phyloP scores from a whole-genome alignment of 2,329 filamentous ascomycete species.

The Penicillium hesseltinei region DNA sequence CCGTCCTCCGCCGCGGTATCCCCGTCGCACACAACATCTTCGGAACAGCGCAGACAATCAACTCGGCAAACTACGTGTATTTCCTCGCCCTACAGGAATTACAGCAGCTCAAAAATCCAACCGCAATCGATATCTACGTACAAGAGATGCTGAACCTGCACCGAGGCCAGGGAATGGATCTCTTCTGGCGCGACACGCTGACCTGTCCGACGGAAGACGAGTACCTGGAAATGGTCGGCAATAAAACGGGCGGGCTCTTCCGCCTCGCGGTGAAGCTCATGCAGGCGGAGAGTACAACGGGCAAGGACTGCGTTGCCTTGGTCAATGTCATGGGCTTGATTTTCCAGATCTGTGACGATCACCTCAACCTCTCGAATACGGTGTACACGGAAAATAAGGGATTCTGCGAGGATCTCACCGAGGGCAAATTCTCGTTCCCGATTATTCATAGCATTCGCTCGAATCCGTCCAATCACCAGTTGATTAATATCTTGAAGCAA shows the following conservation, averaged over 20 bases:
- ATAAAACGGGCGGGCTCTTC: constrained; percentile 51
- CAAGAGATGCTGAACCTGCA: constrained; percentile 49
- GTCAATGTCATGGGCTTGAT: constrained; percentile 58
- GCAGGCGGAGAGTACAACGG: constrained; percentile 42
- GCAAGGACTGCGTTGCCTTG: constrained; percentile 56
- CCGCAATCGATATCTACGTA: constrained; percentile 45
- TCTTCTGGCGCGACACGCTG: constrained; percentile 49
- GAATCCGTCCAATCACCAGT: constrained; percentile 60
- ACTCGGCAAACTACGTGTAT: constrained; percentile 52
- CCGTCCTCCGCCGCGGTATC: constrained; percentile 47
- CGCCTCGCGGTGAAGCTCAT: constrained; percentile 47
- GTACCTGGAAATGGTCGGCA: constrained; percentile 51
- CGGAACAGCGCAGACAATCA: constrained; percentile 52
- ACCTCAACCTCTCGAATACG: constrained; percentile 73
- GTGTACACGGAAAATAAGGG: constrained; percentile 87
- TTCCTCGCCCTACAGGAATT: constrained; percentile 47
- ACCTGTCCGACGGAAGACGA: constrained; percentile 48
- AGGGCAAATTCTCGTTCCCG: constrained; percentile 95
- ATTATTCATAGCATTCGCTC: constrained; percentile 86
- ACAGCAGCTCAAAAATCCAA: constrained; percentile 40
- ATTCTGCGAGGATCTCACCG: constrained; percentile 89
- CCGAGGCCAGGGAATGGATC: constrained; percentile 49
- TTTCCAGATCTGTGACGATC: constrained; percentile 64
- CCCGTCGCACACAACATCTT: constrained; percentile 52
- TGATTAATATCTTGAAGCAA: constrained; percentile 90